Evolutionary conservation across 352 stramenopile species (phyloP).

Genomic region (Sclerospora graminicola): DNA sequence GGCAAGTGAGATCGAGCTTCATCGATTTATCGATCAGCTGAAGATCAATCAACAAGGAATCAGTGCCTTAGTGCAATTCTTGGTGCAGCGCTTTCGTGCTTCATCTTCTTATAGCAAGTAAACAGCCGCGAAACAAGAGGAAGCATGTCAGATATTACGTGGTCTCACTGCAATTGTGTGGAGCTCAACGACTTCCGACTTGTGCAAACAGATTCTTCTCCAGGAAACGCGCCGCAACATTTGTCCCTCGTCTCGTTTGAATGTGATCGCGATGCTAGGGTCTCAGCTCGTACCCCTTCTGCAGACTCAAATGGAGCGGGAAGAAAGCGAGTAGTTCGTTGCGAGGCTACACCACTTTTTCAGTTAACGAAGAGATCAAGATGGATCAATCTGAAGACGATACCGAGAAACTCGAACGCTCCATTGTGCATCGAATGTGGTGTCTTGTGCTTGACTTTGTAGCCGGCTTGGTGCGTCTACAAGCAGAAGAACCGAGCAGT

Average conservation of each 20-base stretch:
- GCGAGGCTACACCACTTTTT: conserved; percentile 29
- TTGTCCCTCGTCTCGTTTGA: conserved; percentile 11
- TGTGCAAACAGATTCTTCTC: no score
- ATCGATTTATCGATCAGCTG: conserved; percentile 33
- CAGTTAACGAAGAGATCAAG: conserved; percentile 2
- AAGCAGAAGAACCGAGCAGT: conserved; percentile 2
- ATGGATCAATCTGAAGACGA: neutral
- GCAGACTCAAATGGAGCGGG: conserved; percentile 25
- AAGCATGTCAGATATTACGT: conserved; percentile 34
- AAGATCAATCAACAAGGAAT: conserved; percentile 45
- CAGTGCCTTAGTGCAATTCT: conserved; percentile 36
- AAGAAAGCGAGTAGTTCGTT: conserved; percentile 19
- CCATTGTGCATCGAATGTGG: conserved; percentile 45
- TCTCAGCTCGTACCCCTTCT: conserved; percentile 40
- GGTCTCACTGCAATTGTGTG: conserved; percentile 41
- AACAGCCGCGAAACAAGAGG: conserved; percentile 4
- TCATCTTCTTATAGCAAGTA: conserved; percentile 13
- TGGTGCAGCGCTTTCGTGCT: conserved; percentile 47
- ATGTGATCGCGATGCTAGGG: conserved; percentile 36
- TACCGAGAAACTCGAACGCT: conserved; percentile 22
- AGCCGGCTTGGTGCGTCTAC: conserved; percentile 26
- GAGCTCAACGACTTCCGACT: no score
- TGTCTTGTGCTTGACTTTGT: conserved; percentile 43
- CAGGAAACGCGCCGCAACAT: no score
- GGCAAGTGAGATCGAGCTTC: conserved; percentile 23